phyloP scores from a whole-genome alignment of 108 stramenopile species.

The Bacterosira constricta region DNA sequence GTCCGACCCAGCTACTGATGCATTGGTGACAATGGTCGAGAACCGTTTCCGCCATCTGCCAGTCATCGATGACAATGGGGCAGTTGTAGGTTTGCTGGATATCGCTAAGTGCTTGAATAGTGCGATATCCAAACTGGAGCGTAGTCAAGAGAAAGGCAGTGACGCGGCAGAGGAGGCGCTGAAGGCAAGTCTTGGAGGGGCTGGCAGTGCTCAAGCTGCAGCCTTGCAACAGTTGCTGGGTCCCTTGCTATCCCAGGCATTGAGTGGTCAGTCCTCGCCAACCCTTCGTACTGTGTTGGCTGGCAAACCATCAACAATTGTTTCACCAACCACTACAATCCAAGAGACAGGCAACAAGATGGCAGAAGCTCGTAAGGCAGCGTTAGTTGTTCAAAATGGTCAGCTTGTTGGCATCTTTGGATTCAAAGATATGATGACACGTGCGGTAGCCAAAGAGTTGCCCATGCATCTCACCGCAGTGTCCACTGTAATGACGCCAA shows the following conservation, averaged over 20 bases:
- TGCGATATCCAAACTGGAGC: slow-evolving; percentile 91
- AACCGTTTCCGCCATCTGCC: slow-evolving; percentile 93
- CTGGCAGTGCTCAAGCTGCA: slow-evolving; percentile 65
- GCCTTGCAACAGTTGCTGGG: slow-evolving; percentile 70
- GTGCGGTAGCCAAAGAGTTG: slow-evolving; percentile 86
- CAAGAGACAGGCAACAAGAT: slow-evolving; percentile 80
- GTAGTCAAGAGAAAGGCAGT: slow-evolving; percentile 54
- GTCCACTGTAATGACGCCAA: slow-evolving; percentile 87
- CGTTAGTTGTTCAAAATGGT: slow-evolving; percentile 78
- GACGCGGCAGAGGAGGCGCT: slow-evolving; percentile 70
- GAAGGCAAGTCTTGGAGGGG: slow-evolving; percentile 59
- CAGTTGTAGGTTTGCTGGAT: slow-evolving; percentile 89
- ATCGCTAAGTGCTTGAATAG: slow-evolving; percentile 96
- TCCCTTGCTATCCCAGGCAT: slow-evolving; percentile 72
- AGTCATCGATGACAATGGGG: slow-evolving; percentile 81
- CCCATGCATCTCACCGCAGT: slow-evolving; percentile 74
- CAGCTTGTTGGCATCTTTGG: slow-evolving; percentile 89
- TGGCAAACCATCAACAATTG: slow-evolving; percentile 73
- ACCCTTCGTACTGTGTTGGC: slow-evolving; percentile 75
- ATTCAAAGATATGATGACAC: slow-evolving; percentile 93
- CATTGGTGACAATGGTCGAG: slow-evolving; percentile 91
- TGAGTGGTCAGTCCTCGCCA: slow-evolving; percentile 69
- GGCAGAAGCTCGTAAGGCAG: slow-evolving; percentile 87
- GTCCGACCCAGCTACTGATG: slow-evolving; percentile 86
- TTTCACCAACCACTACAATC: slow-evolving; percentile 66